Base-by-base conservation (phyloP, 1,139 yeast species). In the Pichia sp. region DNA sequence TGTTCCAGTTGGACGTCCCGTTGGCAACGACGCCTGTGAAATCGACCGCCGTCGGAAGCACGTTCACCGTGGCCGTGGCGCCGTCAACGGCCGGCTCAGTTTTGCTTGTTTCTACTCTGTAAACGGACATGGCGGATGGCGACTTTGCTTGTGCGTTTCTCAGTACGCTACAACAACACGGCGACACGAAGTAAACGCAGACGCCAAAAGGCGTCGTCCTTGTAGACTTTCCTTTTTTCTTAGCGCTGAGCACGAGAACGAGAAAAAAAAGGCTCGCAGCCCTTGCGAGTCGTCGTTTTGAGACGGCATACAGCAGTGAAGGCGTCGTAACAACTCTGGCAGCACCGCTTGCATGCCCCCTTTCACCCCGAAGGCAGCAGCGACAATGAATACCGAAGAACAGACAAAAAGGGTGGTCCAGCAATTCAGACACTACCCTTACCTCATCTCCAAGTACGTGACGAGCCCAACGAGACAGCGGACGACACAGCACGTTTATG, bases 351-450 rank as follows among this genome's bases (percentile, higher is more conserved):
- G 23, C 23, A 19, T 19, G 23, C 23, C 23, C 23, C 23, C 3
- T 2, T 19, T 19, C 23, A 19, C 23, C 23, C 23, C 34, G 11
- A 11, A 31, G 34, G 4, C 34, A 31, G 34, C 34, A 11, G 8
- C 29, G 16, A 4, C 15, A 4, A 29, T 50, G 43, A 29, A 48
- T 3, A 19, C 51, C 16, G 54, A 47, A 40, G 53, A 53, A 29
- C 53, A 47, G 19, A 47, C 56, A 8, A 46, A n/a, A 11, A 45
- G 41, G 30, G 61, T 63, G 2, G 54, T 59, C 4, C 62, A 60
- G 38, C 54, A 64, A 15, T 58, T 60, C 36, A 60, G 59, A 46
- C 68, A 64, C 45, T 64, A 67, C 43, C 70, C 70, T 42, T 60
- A 65, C 50, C 57, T 67, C 45, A 62, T 67, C 15, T 66, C 70